Percentiles rank a stretch among this genome's conserved stretches.
phyloP scores from a whole-genome alignment of 139 green algal genomes.

The Asterochloris erici region DNA sequence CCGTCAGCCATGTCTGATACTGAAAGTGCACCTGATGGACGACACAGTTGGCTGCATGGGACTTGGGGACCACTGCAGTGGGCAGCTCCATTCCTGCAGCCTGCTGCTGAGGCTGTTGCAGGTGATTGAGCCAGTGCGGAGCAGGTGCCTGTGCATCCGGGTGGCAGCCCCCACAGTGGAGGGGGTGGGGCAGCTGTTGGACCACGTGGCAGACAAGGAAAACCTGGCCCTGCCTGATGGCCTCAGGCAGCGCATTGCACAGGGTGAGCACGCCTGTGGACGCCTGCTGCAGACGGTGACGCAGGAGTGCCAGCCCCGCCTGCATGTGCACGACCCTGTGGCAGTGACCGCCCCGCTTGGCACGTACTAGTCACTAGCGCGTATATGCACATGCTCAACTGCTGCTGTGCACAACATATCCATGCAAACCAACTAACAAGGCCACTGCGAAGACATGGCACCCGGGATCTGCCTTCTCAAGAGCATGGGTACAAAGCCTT shows the following conservation, averaged over 20 bases:
- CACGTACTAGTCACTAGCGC: too few species aligned
- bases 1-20: too few species aligned
- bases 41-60: too few species aligned
- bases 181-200: slow-evolving; percentile 64
- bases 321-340: background rate
- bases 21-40: too few species aligned
- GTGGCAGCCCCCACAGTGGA: slow-evolving; percentile 71
- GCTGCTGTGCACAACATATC: background rate
- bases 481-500: background rate
- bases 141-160: slow-evolving; percentile 87
- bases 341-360: background rate
- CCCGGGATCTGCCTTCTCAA: background rate
- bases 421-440: too few species aligned
- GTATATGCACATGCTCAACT: too few species aligned
- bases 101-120: slow-evolving; percentile 13
- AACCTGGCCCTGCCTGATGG: slow-evolving; percentile 56
- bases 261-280: background rate
- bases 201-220: slow-evolving; percentile 73
- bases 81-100: too few species aligned
- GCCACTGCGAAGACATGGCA: too few species aligned
- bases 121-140: slow-evolving; percentile 92
- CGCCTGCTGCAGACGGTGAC: background rate
- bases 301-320: background rate
- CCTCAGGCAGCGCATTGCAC: slow-evolving; percentile 63
- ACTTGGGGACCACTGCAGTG: too few species aligned